Evolutionary conservation across 148 eudicot genomes (phyloP), one percentile per base, ranked within the genome.

Genomic region (Chenopodium quinoa): DNA sequence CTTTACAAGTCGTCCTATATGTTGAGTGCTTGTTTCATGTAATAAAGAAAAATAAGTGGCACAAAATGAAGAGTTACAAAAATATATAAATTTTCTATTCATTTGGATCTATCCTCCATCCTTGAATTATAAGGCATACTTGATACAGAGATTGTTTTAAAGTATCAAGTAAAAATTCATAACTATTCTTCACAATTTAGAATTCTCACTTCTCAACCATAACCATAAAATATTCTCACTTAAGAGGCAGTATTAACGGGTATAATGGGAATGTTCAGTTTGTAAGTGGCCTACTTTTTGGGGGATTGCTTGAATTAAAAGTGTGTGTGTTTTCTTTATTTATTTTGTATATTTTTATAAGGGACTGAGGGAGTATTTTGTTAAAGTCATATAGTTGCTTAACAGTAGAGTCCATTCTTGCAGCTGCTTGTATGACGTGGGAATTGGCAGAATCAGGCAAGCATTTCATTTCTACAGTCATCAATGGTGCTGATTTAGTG

Each of bases 361-460:
- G 50, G 44, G 74, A 71, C 46, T 0, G 5, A 44, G 19, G 29
- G 37, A 23, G 31, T 52, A 46, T 46, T 8, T 27, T 71, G 48
- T 27, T 3, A 66, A 29, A 9, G 34, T 73, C 4, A 64, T 66
- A 37, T 71, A 11, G 60, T 74, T 81, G 77, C 54, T 40, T 76
- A 58, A 50, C 73, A 29, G 34, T 73, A 54, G 54, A 22, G 32
- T 48, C 50, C 76, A 72, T 84, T 68, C 82, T 79, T 90, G 83
- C 91, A 95, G 98, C 97, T 88, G 98, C 98, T 73, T 93, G 98
- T 83, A 92, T 95, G 98, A 95, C 98, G 46, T 93, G 96, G 98
- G 97, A 93, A 76, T 88, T 95, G 81, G 98, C 98, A 7, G 97
- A 95, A 88, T 95, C 98, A 75, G 98, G 98, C 66, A 89, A 91